Percentiles rank a stretch among this genome's conserved stretches.
These are phyloP conservation scores for Ambrosia trifida DNA, from an alignment of 129 eudicot genomes.

Conservation along the genomic window DNA sequence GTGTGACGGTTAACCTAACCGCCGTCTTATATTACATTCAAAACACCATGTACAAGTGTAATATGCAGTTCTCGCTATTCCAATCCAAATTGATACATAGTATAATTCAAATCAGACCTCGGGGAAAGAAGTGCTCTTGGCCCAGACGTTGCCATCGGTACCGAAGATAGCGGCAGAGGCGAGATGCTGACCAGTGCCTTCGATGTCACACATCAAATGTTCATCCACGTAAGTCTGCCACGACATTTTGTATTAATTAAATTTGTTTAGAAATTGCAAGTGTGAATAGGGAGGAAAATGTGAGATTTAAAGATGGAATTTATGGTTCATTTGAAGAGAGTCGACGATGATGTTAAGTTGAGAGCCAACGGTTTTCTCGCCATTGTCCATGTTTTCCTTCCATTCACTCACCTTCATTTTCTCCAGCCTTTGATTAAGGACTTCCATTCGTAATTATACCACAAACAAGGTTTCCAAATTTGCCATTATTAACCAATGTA, in stretches of 20 bases:
- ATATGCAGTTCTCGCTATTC: too few species aligned
- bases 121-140: conserved; percentile 64
- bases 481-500: too few species aligned
- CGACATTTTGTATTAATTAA: conserved; percentile 52
- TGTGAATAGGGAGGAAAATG: conserved; percentile 19
- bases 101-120: conserved; percentile 32
- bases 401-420: conserved; percentile 32
- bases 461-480: too few species aligned
- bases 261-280: not conserved
- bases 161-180: conserved; percentile 72
- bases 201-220: conserved; percentile 82
- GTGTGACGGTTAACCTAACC: too few species aligned
- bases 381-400: conserved; percentile 10
- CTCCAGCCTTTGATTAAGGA: conserved; percentile 27
- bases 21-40: too few species aligned
- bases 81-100: too few species aligned
- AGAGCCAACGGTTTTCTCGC: conserved; percentile 27
- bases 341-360: conserved; percentile 5
- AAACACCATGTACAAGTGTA: too few species aligned
- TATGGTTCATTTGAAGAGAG: conserved; percentile 28
- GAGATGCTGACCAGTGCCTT: conserved; percentile 65
- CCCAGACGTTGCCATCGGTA: conserved; percentile 74
- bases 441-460: not conserved
- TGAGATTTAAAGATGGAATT: conserved; percentile 19
- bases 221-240: conserved; percentile 91